These are phyloP conservation scores for Erodium chrysanthum DNA, from an alignment of 441 rosid species.

Conservation along the genomic window DNA sequence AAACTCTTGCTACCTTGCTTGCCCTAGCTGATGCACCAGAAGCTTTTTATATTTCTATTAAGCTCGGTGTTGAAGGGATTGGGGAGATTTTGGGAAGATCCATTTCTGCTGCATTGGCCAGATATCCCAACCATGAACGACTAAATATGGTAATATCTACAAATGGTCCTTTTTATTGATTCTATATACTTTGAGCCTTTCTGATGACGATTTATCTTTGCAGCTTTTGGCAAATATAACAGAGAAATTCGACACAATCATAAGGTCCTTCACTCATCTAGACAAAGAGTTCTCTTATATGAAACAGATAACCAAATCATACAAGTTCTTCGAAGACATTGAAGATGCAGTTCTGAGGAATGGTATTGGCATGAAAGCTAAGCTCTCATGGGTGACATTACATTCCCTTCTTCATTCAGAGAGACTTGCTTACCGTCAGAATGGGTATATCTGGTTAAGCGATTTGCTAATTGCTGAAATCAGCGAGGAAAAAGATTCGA, in stretches of 20 bases:
- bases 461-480: slow-evolving; percentile 92
- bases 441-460: slow-evolving; percentile 92
- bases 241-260: slow-evolving; percentile 69
- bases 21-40: slow-evolving; percentile 89
- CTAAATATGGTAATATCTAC: slow-evolving; percentile 56
- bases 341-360: slow-evolving; percentile 31
- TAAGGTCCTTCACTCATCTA: slow-evolving; percentile 79
- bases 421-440: slow-evolving; percentile 65
- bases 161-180: too few species aligned
- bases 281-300: slow-evolving; percentile 81
- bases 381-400: slow-evolving; percentile 75
- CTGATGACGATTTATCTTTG: slow-evolving; percentile 22
- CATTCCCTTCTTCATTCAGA: slow-evolving; percentile 98
- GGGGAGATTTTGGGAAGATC: slow-evolving; percentile 93
- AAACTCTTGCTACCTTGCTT: slow-evolving; percentile 70
- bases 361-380: slow-evolving; percentile 44
- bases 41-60: slow-evolving; percentile 90
- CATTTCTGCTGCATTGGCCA: slow-evolving; percentile 62
- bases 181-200: not conserved
- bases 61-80: slow-evolving; percentile 91
- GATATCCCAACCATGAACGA: slow-evolving; percentile 76
- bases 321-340: slow-evolving; percentile 53
- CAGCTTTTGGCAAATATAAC: slow-evolving; percentile 81
- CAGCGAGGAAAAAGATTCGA: slow-evolving; percentile 49
- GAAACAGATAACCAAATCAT: slow-evolving; percentile 64